Conservation (phyloP, 1,284 basidiomycete species). For the Leccinum griseonigrum region DNA sequence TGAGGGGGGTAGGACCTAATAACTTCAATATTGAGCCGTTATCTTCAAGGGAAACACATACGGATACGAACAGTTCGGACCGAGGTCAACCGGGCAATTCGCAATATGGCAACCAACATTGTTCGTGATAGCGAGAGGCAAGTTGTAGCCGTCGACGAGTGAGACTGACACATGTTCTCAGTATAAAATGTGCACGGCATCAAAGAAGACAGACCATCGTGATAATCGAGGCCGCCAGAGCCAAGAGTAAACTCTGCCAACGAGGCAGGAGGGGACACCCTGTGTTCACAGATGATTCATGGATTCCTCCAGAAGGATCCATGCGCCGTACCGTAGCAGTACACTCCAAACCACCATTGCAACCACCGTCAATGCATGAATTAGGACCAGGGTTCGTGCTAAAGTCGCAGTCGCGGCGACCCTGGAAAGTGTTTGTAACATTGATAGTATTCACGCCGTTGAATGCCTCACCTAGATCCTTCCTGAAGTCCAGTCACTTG, state of each 20-base stretch:
- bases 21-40: background rate
- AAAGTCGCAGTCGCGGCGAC: slow-evolving; percentile 41
- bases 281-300: slow-evolving; percentile 11
- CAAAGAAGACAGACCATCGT: slow-evolving; percentile 22
- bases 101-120: slow-evolving; percentile 39
- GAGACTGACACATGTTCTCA: slow-evolving; percentile 29
- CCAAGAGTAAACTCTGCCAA: slow-evolving; percentile 57
- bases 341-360: slow-evolving; percentile 57
- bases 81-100: slow-evolving; percentile 44
- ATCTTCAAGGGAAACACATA: background rate
- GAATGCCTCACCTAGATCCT: slow-evolving; percentile 30
- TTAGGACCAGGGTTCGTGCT: slow-evolving; percentile 36
- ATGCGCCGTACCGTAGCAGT: slow-evolving; percentile 45
- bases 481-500: slow-evolving; percentile 29
- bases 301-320: background rate
- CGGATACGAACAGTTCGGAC: slow-evolving; percentile 36
- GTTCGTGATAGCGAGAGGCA: slow-evolving; percentile 45
- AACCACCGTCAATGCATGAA: slow-evolving; percentile 54
- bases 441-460: background rate
- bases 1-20: slow-evolving; percentile 40
- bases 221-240: slow-evolving; percentile 21
- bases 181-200: background rate
- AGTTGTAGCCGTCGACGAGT: slow-evolving; percentile 47
- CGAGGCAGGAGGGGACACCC: slow-evolving; percentile 63
- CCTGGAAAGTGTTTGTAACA: slow-evolving; percentile 19